Base-by-base conservation (phyloP, 768 basidiomycete species). In the Serendipita indica region DNA sequence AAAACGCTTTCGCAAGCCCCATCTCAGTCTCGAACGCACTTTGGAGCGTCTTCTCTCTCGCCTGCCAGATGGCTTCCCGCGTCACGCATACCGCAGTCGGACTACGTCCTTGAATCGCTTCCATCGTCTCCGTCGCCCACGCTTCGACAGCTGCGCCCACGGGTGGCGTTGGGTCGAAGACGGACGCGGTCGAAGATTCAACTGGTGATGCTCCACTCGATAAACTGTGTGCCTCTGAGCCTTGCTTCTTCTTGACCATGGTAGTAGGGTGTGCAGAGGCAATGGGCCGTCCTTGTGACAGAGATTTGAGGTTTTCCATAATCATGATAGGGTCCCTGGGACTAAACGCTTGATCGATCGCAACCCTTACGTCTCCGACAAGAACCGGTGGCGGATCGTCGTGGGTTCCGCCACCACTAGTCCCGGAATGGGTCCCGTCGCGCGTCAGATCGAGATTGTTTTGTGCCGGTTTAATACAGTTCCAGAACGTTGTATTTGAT, bases 1-100 rank as follows among this genome's bases (percentile, higher is more conserved):
- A 88, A 69, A 82, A 94, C 14, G 90, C 91, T 33, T 86, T 81
- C 18, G 89, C 92, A 65, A 97, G 85, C 64, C 79, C 80, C 63
- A 92, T 74, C 67, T 98, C 94, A 82, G 86, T 89, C 63, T 84
- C 72, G 61, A 98, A 73, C 1, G 80, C 80, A 60, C 86, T 75
- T 3, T 75, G 72, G 37, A 98, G 73, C 1, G 76, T 67, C 74
- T 83, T 70, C 1, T 71, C 70, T 64, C 74, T 79, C n/a, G 89
- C 92, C 60, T 73, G 72, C 46, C 85, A 81, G 58, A 92, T 78
- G 1, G 89, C 87, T 64, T 77, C 72, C 20, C 98, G 74, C n/a
- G 93, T 80, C 33, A 98, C 85, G 68, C 88, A 89, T 63, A 97
- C 75, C 64, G 90, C 92, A 1, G 93, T 96, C 10, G 94, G 94